phyloP scores from a whole-genome alignment of 352 stramenopile genomes.

The Peronospora farinosa region DNA sequence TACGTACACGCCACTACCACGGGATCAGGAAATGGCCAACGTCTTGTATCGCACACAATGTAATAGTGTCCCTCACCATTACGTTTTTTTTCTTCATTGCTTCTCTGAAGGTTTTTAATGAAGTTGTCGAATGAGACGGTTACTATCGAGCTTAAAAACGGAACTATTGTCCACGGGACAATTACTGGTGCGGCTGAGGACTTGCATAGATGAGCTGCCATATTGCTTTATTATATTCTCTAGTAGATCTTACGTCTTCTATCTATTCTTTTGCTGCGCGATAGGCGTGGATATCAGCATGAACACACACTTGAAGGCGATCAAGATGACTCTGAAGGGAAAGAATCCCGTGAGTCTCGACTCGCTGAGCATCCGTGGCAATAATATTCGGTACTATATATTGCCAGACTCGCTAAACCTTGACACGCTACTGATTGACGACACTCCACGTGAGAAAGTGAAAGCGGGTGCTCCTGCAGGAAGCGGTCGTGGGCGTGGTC shows the following conservation, averaged over 20 bases:
- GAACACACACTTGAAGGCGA: slow-evolving; percentile 99
- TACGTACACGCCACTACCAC: slow-evolving; percentile 7
- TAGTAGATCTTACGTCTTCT: not conserved
- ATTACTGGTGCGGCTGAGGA: slow-evolving; percentile 78
- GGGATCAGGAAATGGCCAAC: not conserved
- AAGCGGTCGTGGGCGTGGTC: slow-evolving; percentile 68
- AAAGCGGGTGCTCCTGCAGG: slow-evolving; percentile 57
- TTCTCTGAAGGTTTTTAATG: slow-evolving; percentile 89
- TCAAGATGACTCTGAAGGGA: slow-evolving; percentile 96
- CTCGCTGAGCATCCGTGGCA: slow-evolving; percentile 96
- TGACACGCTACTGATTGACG: slow-evolving; percentile 97
- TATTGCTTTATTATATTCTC: not conserved
- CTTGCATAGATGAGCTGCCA: not conserved
- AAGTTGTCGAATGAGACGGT: slow-evolving; percentile 99
- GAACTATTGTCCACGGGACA: slow-evolving; percentile 97
- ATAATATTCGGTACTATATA: slow-evolving; percentile 96
- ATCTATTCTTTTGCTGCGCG: slow-evolving; percentile 1
- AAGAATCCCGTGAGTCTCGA: slow-evolving; percentile 97
- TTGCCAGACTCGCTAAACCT: slow-evolving; percentile 96
- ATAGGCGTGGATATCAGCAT: slow-evolving; percentile 98
- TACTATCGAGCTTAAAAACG: slow-evolving; percentile 99
- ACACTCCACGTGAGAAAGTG: slow-evolving; percentile 94
- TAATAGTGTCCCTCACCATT: not conserved
- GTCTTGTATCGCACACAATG: not conserved
- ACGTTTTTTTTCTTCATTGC: not conserved